Evolutionary conservation across 2,329 filamentous ascomycete species (phyloP), one percentile per base, ranked within the genome.

Genomic region (Aspergillus awamori): DNA sequence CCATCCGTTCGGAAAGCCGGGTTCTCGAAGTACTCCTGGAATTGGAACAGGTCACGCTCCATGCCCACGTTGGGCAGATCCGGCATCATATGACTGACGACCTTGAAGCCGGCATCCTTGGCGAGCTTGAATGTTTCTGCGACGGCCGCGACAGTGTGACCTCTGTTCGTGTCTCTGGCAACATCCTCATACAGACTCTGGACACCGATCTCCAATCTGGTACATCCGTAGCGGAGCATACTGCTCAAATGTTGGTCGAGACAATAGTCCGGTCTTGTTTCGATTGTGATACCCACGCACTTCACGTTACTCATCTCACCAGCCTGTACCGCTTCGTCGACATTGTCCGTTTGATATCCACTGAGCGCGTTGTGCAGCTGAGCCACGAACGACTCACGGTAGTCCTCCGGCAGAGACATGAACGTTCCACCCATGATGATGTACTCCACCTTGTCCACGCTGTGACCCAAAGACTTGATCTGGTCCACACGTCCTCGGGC

Each of bases 391-490:
- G 91, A 88, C 63, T 99, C 92, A 28, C 95, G 85, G 77, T 99
- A 99, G 24, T 89, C 88, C 70, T 93, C 88, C 8, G 94, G 85
- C 26, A 99, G 80, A 2, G 94, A 98, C 96, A 99, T 99, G 79
- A 99, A 99, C 0, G 95, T 99, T 67, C 95, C 95, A 62, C 95
- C 95, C 95, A 99, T 99, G 75, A 99, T 97, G 74, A 99, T 99
- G 77, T 98, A 99, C 81, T 99, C 95, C 24, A 99, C 95, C 77
- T 99, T 99, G 80, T 99, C 95, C 52, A 99, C 95, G 49, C 92
- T 97, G 77, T 99, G 95, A 0, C 95, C 95, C 0, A 99, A 84
- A 2, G 92, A 91, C 77, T 96, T 96, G 73, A 99, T 92, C 80
- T 99, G 95, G 70, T 99, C 96, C 5, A 99, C 94, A 68, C 95